Conservation (phyloP, 2,329 filamentous ascomycete species). For the Chaetomiaceae sp. region DNA sequence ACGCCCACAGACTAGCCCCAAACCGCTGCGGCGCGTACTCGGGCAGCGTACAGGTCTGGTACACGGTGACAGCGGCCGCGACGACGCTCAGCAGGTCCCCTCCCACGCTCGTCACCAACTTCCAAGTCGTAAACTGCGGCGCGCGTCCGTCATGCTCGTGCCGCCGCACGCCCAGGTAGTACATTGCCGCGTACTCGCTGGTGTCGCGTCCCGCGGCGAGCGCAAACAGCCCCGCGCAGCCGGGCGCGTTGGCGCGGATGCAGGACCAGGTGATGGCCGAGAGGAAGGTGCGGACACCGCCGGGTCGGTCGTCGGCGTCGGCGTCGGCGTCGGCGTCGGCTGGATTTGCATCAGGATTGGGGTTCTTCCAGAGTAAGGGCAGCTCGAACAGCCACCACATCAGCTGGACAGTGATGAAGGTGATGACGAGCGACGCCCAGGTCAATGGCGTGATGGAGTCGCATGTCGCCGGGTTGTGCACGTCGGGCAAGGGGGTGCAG, state of each 20-base stretch:
- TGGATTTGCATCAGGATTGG: too few species aligned
- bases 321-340: too few species aligned
- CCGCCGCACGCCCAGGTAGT: conserved; percentile 1
- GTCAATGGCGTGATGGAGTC: not conserved
- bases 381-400: not conserved
- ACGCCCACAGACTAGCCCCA: not conserved
- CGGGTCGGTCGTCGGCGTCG: not conserved
- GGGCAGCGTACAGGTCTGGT: not conserved
- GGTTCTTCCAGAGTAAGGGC: not conserved
- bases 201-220: not conserved
- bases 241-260: not conserved
- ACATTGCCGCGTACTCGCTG: not conserved
- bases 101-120: not conserved
- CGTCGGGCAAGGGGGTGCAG: not conserved
- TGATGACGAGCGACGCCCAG: not conserved
- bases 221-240: not conserved
- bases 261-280: not conserved
- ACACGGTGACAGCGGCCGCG: not conserved
- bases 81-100: not conserved
- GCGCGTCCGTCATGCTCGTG: not conserved
- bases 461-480: not conserved
- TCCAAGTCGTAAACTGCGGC: not conserved
- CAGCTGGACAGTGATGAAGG: not conserved
- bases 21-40: not conserved
- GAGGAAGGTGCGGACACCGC: not conserved